Evolutionary conservation across 2,329 filamentous ascomycete species (phyloP).

Genomic region (Talaromyces sp.): DNA sequence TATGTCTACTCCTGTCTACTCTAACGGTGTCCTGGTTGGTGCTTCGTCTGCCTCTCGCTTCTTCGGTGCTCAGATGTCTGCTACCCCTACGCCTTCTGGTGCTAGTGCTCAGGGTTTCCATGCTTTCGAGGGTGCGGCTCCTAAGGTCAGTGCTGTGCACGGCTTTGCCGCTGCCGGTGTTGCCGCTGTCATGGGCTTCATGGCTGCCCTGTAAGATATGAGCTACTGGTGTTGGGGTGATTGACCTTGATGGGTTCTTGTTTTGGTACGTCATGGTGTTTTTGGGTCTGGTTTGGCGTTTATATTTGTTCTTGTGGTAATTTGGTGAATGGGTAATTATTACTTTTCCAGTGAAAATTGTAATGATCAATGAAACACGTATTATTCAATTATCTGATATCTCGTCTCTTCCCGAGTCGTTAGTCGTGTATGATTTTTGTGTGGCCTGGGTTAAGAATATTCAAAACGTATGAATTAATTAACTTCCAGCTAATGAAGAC

Average conservation of each 20-base stretch:
- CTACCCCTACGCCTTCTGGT: slow-evolving; percentile 21
- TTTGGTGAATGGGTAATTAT: not conserved
- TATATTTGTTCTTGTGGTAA: not conserved
- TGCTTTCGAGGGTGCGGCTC: slow-evolving; percentile 22
- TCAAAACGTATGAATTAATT: too few relatives aligned
- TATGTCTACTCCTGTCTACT: slow-evolving; percentile 11
- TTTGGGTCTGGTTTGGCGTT: not conserved
- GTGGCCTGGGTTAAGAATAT: too few relatives aligned
- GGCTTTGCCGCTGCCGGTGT: slow-evolving; percentile 19
- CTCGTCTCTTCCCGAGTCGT: not conserved
- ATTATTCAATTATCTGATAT: not conserved
- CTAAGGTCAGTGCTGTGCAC: slow-evolving; percentile 9
- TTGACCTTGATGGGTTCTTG: not conserved
- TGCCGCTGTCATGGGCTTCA: slow-evolving; percentile 26
- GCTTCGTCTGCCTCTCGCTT: slow-evolving; percentile 18
- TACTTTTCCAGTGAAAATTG: not conserved
- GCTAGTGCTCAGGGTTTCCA: slow-evolving; percentile 18
- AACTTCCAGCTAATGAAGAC: too few relatives aligned
- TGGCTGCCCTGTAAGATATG: slow-evolving; percentile 23
- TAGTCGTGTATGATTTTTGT: too few relatives aligned
- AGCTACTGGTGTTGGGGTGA: not conserved
- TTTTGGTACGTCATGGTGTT: slow-evolving; percentile 1
- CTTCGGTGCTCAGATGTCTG: slow-evolving; percentile 12
- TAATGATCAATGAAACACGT: slow-evolving; percentile 3
- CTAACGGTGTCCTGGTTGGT: slow-evolving; percentile 10